A percentile compares a stretch with the other conserved stretches of the same genome.
These are phyloP conservation scores for Boletellus sp. DNA, from an alignment of 768 basidiomycete species.

Conservation along the genomic window DNA sequence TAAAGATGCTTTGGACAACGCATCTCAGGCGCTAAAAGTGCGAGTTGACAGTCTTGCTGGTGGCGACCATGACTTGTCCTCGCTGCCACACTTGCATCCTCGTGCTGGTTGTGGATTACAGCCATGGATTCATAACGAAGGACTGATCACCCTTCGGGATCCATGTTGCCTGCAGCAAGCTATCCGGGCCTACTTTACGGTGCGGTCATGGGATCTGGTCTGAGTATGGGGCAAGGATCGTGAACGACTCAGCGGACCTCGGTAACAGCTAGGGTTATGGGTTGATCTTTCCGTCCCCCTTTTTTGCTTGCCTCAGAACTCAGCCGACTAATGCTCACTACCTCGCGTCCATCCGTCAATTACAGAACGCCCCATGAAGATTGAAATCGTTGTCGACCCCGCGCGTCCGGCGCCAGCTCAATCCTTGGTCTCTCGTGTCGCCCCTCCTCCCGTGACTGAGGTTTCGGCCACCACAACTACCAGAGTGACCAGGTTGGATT, in stretches of 20 bases:
- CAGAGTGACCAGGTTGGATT: slow-evolving; percentile 36
- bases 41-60: slow-evolving; percentile 28
- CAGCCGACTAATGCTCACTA: slow-evolving; percentile 35
- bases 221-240: slow-evolving; percentile 31
- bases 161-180: slow-evolving; percentile 25
- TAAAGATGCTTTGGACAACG: slow-evolving; percentile 23
- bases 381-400: slow-evolving; percentile 94
- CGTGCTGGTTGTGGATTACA: slow-evolving; percentile 21
- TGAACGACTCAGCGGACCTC: slow-evolving; percentile 23
- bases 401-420: slow-evolving; percentile 56
- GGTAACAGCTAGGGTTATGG: slow-evolving; percentile 26
- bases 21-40: slow-evolving; percentile 26
- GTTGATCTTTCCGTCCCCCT: slow-evolving; percentile 41
- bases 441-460: slow-evolving; percentile 51
- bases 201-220: slow-evolving; percentile 33
- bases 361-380: slow-evolving; percentile 96
- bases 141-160: slow-evolving; percentile 29
- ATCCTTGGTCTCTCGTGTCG: slow-evolving; percentile 80
- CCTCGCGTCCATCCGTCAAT: slow-evolving; percentile 33
- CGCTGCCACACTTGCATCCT: slow-evolving; percentile 17
- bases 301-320: slow-evolving; percentile 38
- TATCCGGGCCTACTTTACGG: slow-evolving; percentile 24
- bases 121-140: slow-evolving; percentile 22
- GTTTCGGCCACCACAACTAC: slow-evolving; percentile 18
- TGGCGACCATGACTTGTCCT: slow-evolving; percentile 32